These are phyloP conservation scores for Aspergillus olivimuriae DNA, from an alignment of 495 filamentous ascomycete species.

Conservation along the genomic window DNA sequence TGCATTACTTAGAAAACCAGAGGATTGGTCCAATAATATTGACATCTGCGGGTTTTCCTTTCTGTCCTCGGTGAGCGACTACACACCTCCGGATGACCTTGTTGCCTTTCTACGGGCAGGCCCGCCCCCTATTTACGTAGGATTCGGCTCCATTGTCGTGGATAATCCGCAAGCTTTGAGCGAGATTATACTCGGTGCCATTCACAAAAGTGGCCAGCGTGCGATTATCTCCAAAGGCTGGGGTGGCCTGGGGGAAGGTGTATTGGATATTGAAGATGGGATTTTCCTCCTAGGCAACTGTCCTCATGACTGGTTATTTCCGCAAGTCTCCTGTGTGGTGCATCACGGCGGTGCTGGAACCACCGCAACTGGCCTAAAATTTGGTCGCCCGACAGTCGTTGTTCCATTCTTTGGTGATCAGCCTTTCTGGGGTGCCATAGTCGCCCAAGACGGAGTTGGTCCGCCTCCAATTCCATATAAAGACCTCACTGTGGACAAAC, in stretches of 20 bases:
- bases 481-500: slow-evolving; percentile 50
- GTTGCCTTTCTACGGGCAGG: slow-evolving; percentile 55
- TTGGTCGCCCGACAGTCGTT: slow-evolving; percentile 62
- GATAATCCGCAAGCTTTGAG: slow-evolving; percentile 62
- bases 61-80: slow-evolving; percentile 51
- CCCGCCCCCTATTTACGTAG: slow-evolving; percentile 66
- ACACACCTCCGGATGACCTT: slow-evolving; percentile 55
- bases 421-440: slow-evolving; percentile 72
- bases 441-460: slow-evolving; percentile 64
- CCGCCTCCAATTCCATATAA: slow-evolving; percentile 64
- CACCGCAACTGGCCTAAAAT: slow-evolving; percentile 62
- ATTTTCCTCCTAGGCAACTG: slow-evolving; percentile 70
- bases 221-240: slow-evolving; percentile 71
- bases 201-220: slow-evolving; percentile 54
- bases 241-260: slow-evolving; percentile 61
- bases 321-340: slow-evolving; percentile 63
- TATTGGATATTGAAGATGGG: slow-evolving; percentile 48
- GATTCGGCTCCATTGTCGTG: slow-evolving; percentile 72
- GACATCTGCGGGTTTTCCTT: slow-evolving; percentile 64
- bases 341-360: slow-evolving; percentile 80
- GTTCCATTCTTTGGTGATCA: slow-evolving; percentile 82
- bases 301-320: slow-evolving; percentile 77
- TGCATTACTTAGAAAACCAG: slow-evolving; percentile 65
- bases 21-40: slow-evolving; percentile 51
- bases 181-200: slow-evolving; percentile 56